Conservation (phyloP, 1,139 yeast species). For the Candida mesenterica region DNA sequence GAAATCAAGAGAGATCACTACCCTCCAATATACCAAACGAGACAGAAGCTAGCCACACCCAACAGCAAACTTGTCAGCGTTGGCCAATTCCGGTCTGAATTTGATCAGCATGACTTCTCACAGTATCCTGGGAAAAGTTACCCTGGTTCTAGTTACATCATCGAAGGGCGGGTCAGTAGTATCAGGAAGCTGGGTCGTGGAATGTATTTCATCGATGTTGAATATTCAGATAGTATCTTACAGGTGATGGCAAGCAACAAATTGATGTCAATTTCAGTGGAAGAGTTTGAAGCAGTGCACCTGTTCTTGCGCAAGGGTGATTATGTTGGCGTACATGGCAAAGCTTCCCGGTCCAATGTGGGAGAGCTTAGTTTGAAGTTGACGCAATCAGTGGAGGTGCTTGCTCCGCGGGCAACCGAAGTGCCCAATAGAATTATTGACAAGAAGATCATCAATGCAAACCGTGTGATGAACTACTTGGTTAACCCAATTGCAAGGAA, state of each 20-base stretch:
- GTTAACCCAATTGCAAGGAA: slow-evolving; percentile 48
- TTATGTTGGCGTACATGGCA: slow-evolving; percentile 59
- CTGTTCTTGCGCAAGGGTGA: slow-evolving; percentile 67
- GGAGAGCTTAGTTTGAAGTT: slow-evolving; percentile 78
- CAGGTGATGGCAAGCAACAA: slow-evolving; percentile 63
- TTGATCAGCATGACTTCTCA: slow-evolving; percentile 19
- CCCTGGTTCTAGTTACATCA: slow-evolving; percentile 12
- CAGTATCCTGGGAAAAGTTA: slow-evolving; percentile 15
- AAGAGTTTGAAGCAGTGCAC: slow-evolving; percentile 47
- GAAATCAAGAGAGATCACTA: slow-evolving; percentile 12
- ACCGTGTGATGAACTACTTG: slow-evolving; percentile 73
- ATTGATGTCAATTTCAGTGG: slow-evolving; percentile 38
- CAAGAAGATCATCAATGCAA: slow-evolving; percentile 56
- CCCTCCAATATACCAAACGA: slow-evolving; percentile 19
- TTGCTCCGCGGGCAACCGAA: slow-evolving; percentile 64
- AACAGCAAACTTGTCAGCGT: slow-evolving; percentile 14
- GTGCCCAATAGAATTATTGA: slow-evolving; percentile 64
- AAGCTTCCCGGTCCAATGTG: slow-evolving; percentile 69
- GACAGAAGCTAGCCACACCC: slow-evolving; percentile 6
- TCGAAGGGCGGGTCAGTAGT: slow-evolving; percentile 58
- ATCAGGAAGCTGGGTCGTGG: slow-evolving; percentile 66
- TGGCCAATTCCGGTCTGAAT: slow-evolving; percentile 20
- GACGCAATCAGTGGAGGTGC: slow-evolving; percentile 43
- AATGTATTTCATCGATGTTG: slow-evolving; percentile 62
- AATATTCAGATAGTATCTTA: slow-evolving; percentile 52